These are phyloP conservation scores for Phaseolus coccineus DNA, from an alignment of 331 rosid species.

Conservation along the genomic window DNA sequence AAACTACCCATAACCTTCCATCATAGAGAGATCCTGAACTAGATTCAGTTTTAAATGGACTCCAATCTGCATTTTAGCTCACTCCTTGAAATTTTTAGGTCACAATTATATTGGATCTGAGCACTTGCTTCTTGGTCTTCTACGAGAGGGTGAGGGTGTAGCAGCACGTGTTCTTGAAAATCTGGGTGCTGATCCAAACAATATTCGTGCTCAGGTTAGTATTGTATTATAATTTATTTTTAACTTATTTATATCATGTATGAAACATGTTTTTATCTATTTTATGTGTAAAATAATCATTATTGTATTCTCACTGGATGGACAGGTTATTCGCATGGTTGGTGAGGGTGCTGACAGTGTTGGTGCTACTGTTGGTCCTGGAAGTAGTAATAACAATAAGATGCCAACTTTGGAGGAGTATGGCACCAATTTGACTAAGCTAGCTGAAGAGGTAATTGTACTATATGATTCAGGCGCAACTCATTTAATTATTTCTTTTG, in stretches of 20 bases:
- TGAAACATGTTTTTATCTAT: background rate
- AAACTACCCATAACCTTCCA: background rate
- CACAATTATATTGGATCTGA: slow-evolving; percentile 98
- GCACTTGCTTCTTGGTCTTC: slow-evolving; percentile 97
- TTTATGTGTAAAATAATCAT: background rate
- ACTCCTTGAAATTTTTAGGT: slow-evolving; percentile 57
- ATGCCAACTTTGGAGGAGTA: slow-evolving; percentile 96
- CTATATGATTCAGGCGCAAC: too few species aligned
- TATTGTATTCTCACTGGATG: slow-evolving; percentile 11
- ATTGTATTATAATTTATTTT: background rate
- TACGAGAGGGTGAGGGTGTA: slow-evolving; percentile 98
- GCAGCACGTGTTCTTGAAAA: slow-evolving; percentile 99
- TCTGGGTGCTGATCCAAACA: slow-evolving; percentile 94
- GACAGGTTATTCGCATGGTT: slow-evolving; percentile 96
- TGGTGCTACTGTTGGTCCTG: slow-evolving; percentile 87
- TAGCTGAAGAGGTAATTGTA: slow-evolving; percentile 86
- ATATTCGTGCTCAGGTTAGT: slow-evolving; percentile 94
- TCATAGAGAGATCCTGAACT: background rate
- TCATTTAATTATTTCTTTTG: too few species aligned
- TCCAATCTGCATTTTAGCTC: background rate
- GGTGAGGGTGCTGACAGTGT: slow-evolving; percentile 95
- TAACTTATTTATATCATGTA: background rate
- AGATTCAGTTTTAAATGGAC: background rate
- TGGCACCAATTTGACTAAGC: slow-evolving; percentile 95
- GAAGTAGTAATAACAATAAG: slow-evolving; percentile 82